Percentiles rank a stretch among this genome's conserved stretches.
phyloP scores from a whole-genome alignment of 768 basidiomycete species.

The Pleurotus tuber-regium region DNA sequence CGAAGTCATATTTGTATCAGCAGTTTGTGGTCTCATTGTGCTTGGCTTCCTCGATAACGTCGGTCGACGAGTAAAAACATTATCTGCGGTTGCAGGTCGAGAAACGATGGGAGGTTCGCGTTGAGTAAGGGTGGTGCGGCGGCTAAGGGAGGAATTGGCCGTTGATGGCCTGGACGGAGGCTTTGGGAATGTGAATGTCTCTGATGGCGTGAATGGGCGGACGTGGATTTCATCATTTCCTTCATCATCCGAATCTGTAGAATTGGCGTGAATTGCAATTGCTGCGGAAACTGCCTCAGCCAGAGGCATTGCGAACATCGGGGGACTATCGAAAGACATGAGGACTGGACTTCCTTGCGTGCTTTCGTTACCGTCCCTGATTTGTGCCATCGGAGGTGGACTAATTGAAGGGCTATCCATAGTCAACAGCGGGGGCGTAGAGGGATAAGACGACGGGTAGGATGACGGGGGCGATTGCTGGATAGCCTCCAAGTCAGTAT shows the following conservation, averaged over 20 bases:
- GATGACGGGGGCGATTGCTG: no score
- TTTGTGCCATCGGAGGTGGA: conserved; percentile 55
- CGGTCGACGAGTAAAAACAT: background rate
- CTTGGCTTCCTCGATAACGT: background rate
- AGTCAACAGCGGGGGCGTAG: conserved; percentile 13
- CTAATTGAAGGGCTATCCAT: conserved; percentile 6
- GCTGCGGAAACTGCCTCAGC: background rate
- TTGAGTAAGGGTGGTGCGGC: conserved; percentile 3
- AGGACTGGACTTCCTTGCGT: conserved; percentile 8
- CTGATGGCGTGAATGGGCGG: conserved; percentile 7
- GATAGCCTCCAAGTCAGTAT: conserved; percentile 50
- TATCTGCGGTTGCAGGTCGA: conserved; percentile 7
- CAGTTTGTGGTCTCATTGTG: conserved; percentile 5
- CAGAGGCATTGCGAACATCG: background rate
- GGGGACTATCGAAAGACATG: conserved; percentile 8
- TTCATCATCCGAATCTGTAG: background rate
- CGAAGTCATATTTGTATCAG: conserved; percentile 1
- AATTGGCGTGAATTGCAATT: background rate
- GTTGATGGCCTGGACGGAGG: conserved; percentile 5
- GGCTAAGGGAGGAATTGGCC: conserved; percentile 3
- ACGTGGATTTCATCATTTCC: background rate
- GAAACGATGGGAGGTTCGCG: background rate
- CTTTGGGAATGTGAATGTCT: conserved; percentile 7
- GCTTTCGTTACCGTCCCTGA: conserved; percentile 32
- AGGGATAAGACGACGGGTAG: conserved; percentile 19